phyloP scores from a whole-genome alignment of 2,329 filamentous ascomycete species.

The Eutypa lata region DNA sequence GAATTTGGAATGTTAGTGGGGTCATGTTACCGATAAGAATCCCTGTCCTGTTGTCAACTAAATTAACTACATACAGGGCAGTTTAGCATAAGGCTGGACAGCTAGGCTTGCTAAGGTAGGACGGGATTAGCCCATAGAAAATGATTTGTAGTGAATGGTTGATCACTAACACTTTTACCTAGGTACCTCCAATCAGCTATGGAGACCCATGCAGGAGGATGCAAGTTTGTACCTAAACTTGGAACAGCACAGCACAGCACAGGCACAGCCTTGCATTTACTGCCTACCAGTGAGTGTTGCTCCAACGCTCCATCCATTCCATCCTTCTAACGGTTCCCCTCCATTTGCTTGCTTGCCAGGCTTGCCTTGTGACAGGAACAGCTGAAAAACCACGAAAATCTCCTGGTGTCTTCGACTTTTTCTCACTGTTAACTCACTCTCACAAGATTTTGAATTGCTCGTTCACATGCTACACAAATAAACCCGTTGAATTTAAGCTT shows the following conservation, averaged over 20 bases:
- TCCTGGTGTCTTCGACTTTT: background rate
- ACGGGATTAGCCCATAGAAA: no score
- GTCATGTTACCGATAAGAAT: background rate
- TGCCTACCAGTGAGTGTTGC: constrained; percentile 1
- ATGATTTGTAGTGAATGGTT: no score
- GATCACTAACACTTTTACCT: no score
- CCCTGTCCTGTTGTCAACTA: no score
- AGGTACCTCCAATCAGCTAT: no score
- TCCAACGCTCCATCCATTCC: background rate
- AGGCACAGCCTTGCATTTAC: constrained; percentile 8
- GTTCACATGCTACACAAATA: background rate
- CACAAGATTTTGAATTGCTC: background rate
- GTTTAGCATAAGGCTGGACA: no score
- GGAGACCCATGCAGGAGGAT: background rate
- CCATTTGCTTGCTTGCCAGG: background rate
- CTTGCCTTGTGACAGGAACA: background rate
- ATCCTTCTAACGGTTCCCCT: background rate
- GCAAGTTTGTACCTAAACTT: background rate
- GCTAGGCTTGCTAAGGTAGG: no score
- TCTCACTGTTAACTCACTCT: no score
- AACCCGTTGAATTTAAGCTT: background rate
- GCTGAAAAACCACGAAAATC: background rate
- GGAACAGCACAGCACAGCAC: background rate
- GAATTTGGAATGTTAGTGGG: background rate
- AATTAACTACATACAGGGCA: no score